Percentiles rank a stretch among this genome's conserved stretches.
Evolutionary conservation across 129 eudicot species (phyloP).

Genomic region (Lactuca saligna): DNA sequence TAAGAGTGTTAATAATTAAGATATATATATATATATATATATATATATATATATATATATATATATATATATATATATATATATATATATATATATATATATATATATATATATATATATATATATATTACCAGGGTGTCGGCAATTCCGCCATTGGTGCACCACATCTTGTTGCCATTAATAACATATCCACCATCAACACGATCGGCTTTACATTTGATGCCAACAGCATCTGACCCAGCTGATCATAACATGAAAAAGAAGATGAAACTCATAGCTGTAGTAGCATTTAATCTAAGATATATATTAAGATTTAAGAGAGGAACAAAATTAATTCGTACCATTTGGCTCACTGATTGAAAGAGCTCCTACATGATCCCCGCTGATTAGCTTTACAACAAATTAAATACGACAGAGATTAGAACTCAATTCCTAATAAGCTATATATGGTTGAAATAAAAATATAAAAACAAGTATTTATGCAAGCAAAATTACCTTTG

Average conservation of each 20-base stretch:
- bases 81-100: too few relatives aligned
- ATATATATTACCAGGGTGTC: slow-evolving; percentile 60
- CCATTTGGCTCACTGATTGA: slow-evolving; percentile 95
- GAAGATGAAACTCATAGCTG: not conserved
- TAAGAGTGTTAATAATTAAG: too few relatives aligned
- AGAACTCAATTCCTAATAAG: not conserved
- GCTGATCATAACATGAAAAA: slow-evolving; percentile 41
- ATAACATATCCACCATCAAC: slow-evolving; percentile 79
- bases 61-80: too few relatives aligned
- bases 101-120: too few relatives aligned
- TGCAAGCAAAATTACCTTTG: slow-evolving; percentile 45
- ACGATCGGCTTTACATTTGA: slow-evolving; percentile 85
- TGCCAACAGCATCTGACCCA: slow-evolving; percentile 92
- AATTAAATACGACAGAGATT: not conserved
- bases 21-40: too few relatives aligned
- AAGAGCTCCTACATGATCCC: slow-evolving; percentile 96
- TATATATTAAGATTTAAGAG: too few relatives aligned
- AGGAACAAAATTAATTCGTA: slow-evolving; percentile 19
- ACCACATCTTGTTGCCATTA: slow-evolving; percentile 98
- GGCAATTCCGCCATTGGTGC: slow-evolving; percentile 86
- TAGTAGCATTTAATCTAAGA: too few relatives aligned
- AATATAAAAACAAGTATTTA: not conserved
- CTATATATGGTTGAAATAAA: not conserved
- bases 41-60: too few relatives aligned
- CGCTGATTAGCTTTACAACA: slow-evolving; percentile 66